Percentiles rank a stretch among this genome's conserved stretches.
phyloP scores from a whole-genome alignment of 345 rosid genomes.

The Sonneratia caseolaris region DNA sequence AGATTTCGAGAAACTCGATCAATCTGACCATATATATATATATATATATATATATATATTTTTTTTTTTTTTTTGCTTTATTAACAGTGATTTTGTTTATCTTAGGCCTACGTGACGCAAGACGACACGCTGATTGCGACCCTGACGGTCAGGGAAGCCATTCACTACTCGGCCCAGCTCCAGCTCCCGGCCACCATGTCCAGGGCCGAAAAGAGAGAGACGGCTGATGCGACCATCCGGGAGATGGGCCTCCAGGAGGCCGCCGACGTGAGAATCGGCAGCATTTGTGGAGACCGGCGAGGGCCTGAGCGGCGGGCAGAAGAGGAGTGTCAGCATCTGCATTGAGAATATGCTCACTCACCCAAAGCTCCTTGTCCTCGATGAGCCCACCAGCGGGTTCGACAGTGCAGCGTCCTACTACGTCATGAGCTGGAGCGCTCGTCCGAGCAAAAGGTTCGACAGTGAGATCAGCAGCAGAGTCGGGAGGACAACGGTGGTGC shows the following conservation, averaged over 20 bases:
- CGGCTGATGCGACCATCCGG: conserved; percentile 1
- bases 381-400: conserved; percentile 4
- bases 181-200: conserved; percentile 5
- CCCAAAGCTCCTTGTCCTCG: background rate
- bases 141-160: conserved; percentile 3
- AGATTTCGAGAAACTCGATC: background rate
- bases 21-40: background rate
- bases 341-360: background rate
- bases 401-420: background rate
- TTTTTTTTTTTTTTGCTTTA: no score
- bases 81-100: background rate
- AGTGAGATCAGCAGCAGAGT: background rate
- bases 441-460: background rate
- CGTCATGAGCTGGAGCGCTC: background rate
- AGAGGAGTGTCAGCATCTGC: conserved; percentile 5
- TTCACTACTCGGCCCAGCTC: conserved; percentile 6
- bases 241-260: conserved; percentile 9
- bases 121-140: background rate
- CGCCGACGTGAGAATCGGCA: background rate
- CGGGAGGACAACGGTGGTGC: background rate
- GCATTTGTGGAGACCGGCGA: background rate
- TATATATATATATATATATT: no score
- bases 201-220: background rate
- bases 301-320: conserved; percentile 4
- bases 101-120: conserved; percentile 6